Evolutionary conservation across 2,329 filamentous ascomycete genomes (phyloP).

Genomic region (Emmonsia crescens): DNA sequence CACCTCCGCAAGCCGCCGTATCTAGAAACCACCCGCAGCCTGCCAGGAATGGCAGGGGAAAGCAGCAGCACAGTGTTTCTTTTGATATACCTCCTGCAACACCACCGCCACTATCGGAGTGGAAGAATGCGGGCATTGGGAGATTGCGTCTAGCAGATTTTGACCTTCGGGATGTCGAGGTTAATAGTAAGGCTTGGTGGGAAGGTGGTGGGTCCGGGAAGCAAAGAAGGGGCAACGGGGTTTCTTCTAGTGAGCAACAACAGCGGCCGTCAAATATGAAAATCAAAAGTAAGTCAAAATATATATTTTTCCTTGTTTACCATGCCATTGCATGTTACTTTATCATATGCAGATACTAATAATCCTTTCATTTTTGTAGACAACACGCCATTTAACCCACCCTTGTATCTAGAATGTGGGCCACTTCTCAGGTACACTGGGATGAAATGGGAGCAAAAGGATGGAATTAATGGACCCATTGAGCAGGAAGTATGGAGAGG

Average conservation of each 20-base stretch:
- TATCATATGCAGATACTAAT: constrained; percentile 7
- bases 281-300: constrained; percentile 24
- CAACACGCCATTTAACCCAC: constrained; percentile 65
- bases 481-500: constrained; percentile 84
- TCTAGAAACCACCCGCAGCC: constrained; percentile 11
- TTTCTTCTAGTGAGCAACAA: constrained; percentile 19
- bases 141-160: constrained; percentile 49
- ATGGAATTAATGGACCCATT: constrained; percentile 24
- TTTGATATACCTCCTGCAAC: constrained; percentile 39
- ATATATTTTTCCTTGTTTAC: constrained; percentile 7
- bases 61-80: constrained; percentile 33
- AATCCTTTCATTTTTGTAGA: constrained; percentile 13
- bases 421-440: constrained; percentile 85
- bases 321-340: neutral
- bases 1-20: constrained; percentile 8
- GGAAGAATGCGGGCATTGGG: constrained; percentile 57
- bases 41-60: constrained; percentile 18
- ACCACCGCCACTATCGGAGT: constrained; percentile 45
- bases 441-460: constrained; percentile 47
- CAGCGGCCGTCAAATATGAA: constrained; percentile 21
- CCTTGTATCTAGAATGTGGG: constrained; percentile 77
- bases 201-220: constrained; percentile 46
- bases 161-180: constrained; percentile 42
- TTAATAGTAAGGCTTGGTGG: constrained; percentile 63
- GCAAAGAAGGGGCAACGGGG: constrained; percentile 37